Conservation (phyloP, 2,329 filamentous ascomycete genomes). For the Penicillium sp. region DNA sequence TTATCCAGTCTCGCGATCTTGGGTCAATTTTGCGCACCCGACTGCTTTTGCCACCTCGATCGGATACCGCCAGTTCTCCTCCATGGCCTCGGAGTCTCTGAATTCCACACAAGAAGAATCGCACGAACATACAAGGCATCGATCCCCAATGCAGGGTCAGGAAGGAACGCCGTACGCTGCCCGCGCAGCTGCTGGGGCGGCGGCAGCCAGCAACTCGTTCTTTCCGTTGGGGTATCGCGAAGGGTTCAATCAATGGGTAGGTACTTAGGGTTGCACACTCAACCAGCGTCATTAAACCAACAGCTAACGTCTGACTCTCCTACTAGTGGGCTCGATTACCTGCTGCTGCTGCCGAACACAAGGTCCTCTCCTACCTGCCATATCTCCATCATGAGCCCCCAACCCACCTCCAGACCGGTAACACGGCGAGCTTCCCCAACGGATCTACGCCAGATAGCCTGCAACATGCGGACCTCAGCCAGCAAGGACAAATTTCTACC, state of each 20-base stretch:
- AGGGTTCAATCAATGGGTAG: slow-evolving; percentile 85
- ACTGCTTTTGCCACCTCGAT: slow-evolving; percentile 17
- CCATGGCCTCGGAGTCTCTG: slow-evolving; percentile 42
- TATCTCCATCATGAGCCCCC: slow-evolving; percentile 70
- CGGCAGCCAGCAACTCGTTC: slow-evolving; percentile 37
- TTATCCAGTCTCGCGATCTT: slow-evolving; percentile 1
- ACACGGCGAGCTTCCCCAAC: slow-evolving; percentile 31
- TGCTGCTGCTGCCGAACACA: slow-evolving; percentile 80
- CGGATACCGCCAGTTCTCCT: slow-evolving; percentile 27
- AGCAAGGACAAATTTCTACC: slow-evolving; percentile 48
- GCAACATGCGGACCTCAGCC: slow-evolving; percentile 39
- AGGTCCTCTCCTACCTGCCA: slow-evolving; percentile 82
- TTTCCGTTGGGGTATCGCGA: slow-evolving; percentile 93
- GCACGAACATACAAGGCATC: slow-evolving; percentile 23
- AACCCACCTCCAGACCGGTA: slow-evolving; percentile 66
- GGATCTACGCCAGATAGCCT: slow-evolving; percentile 34
- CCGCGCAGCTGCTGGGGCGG: slow-evolving; percentile 32
- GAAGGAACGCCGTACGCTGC: slow-evolving; percentile 35
- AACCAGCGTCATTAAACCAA: slow-evolving; percentile 1
- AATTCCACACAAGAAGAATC: slow-evolving; percentile 34
- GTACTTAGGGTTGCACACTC: slow-evolving; percentile 33
- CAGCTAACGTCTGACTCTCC: slow-evolving; percentile 21
- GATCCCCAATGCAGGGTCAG: slow-evolving; percentile 19
- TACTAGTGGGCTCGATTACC: slow-evolving; percentile 81
- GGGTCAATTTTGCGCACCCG: slow-evolving; percentile 3